These are phyloP conservation scores for Pleurotus salmoneostramineus DNA, from an alignment of 768 basidiomycete species.

Conservation along the genomic window DNA sequence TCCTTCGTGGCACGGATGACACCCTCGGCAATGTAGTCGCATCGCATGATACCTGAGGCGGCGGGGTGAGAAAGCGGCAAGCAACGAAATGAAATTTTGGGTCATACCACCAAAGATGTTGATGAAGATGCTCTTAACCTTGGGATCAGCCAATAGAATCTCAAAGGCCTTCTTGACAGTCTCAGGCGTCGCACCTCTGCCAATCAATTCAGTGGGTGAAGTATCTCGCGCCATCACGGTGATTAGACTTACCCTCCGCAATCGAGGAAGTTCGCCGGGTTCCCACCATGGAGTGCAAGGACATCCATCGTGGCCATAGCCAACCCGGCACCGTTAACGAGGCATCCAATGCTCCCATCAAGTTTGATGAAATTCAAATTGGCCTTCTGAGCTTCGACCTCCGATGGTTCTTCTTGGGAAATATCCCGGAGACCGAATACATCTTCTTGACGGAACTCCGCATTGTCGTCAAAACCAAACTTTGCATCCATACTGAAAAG, in stretches of 20 bases:
- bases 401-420: constrained; percentile 94
- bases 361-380: constrained; percentile 99
- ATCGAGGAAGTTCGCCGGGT: constrained; percentile 98
- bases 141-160: constrained; percentile 83
- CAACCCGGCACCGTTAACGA: constrained; percentile 97
- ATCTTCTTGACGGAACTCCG: constrained; percentile 94
- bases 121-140: constrained; percentile 98
- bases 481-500: constrained; percentile 94
- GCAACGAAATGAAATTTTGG: not conserved
- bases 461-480: constrained; percentile 99
- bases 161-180: constrained; percentile 99
- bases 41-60: constrained; percentile 87
- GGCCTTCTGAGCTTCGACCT: constrained; percentile 96
- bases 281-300: constrained; percentile 91
- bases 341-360: constrained; percentile 93
- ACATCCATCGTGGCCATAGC: constrained; percentile 99
- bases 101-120: constrained; percentile 87
- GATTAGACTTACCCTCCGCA: constrained; percentile 75
- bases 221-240: not conserved
- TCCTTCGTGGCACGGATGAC: constrained; percentile 98
- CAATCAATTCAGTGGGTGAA: not conserved
- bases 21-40: constrained; percentile 97
- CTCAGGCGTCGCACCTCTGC: constrained; percentile 94
- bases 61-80: not conserved
- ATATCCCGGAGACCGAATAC: constrained; percentile 87